These are phyloP conservation scores for Pseudonitzschia pungens DNA, from an alignment of 108 stramenopile genomes.

Conservation along the genomic window DNA sequence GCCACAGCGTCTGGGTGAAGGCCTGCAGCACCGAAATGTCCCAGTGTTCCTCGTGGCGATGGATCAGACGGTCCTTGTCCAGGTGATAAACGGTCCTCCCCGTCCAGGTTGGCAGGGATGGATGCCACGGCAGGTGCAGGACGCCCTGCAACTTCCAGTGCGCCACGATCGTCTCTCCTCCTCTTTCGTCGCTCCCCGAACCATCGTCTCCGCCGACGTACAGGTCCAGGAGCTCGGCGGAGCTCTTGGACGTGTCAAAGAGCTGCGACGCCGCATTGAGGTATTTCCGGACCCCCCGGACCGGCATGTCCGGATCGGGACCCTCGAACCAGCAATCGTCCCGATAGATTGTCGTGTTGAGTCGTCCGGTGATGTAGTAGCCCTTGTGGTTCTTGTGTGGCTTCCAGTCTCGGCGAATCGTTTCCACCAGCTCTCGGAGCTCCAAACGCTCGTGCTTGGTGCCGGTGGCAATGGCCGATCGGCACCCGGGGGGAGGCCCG, in stretches of 20 bases:
- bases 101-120: conserved; percentile 54
- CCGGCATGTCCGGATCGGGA: conserved; percentile 91
- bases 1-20: conserved; percentile 67
- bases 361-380: conserved; percentile 83
- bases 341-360: conserved; percentile 72
- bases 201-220: conserved; percentile 3
- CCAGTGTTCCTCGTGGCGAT: conserved; percentile 72
- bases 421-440: conserved; percentile 20
- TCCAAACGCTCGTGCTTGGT: conserved; percentile 4
- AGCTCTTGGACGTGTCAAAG: conserved; percentile 59
- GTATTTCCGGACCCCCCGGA: conserved; percentile 78
- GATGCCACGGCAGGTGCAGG: conserved; percentile 77
- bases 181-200: background rate
- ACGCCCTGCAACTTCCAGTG: conserved; percentile 64
- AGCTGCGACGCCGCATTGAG: conserved; percentile 71
- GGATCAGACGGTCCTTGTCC: conserved; percentile 56
- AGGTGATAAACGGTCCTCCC: conserved; percentile 71
- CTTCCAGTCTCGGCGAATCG: conserved; percentile 46
- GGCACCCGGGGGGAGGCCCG: conserved; percentile 41
- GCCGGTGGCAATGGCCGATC: conserved; percentile 7
- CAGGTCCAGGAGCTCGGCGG: conserved; percentile 50
- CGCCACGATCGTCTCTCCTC: conserved; percentile 32
- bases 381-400: conserved; percentile 47
- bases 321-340: conserved; percentile 83
- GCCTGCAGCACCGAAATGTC: conserved; percentile 75